Conservation (phyloP, 2,329 filamentous ascomycete species). For the Rhinocladiella mackenziei region DNA sequence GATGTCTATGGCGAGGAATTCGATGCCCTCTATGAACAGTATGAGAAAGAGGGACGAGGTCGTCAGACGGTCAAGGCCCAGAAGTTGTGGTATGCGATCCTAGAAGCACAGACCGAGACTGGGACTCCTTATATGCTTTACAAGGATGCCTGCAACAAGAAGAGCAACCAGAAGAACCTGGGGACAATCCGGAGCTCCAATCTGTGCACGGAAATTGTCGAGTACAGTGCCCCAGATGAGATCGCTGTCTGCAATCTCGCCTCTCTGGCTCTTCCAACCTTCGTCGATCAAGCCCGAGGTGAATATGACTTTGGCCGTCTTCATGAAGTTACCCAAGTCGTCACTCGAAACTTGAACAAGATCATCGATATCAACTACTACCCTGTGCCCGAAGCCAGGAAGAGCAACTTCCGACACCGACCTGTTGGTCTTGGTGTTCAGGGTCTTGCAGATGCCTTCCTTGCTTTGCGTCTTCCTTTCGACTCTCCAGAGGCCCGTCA, state of each 20-base stretch:
- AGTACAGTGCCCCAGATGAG: constrained; percentile 96
- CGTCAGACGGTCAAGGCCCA: constrained; percentile 92
- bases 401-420: constrained; percentile 95
- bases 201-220: constrained; percentile 96
- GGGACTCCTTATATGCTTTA: constrained; percentile 99
- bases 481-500: constrained; percentile 91
- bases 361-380: constrained; percentile 99
- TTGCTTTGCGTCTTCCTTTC: constrained; percentile 92
- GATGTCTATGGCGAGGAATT: constrained; percentile 98
- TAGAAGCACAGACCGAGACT: constrained; percentile 97
- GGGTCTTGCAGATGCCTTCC: constrained; percentile 95
- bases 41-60: constrained; percentile 82
- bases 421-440: constrained; percentile 96
- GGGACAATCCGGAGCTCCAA: constrained; percentile 98
- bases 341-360: constrained; percentile 93
- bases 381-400: constrained; percentile 86
- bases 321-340: constrained; percentile 87
- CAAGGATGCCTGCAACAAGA: constrained; percentile 97
- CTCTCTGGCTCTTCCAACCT: constrained; percentile 86
- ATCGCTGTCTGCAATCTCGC: constrained; percentile 98
- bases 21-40: constrained; percentile 83
- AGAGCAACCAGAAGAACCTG: constrained; percentile 99
- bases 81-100: constrained; percentile 98
- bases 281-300: constrained; percentile 78
- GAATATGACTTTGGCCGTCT: constrained; percentile 95